Percentiles rank a stretch among this genome's conserved stretches.
Evolutionary conservation across 805 yeast species (phyloP).

Genomic region (Starmerella potacharoeniae): DNA sequence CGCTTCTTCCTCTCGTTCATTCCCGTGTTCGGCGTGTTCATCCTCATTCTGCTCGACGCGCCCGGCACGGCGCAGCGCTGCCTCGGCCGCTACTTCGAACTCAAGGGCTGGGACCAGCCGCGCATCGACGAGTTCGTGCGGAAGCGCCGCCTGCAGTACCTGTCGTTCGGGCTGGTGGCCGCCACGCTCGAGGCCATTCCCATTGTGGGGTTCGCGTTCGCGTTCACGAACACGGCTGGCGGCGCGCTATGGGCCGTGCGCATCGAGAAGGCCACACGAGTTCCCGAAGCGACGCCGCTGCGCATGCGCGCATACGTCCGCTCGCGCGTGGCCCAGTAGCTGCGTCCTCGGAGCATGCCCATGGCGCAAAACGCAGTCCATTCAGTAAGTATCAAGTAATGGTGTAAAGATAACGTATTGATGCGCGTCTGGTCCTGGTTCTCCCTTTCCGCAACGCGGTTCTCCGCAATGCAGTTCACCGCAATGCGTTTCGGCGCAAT

Average conservation of each 20-base stretch:
- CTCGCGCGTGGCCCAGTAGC: neutral
- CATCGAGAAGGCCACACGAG: conserved; percentile 19
- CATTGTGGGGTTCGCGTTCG: conserved; percentile 28
- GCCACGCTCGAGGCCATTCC: conserved; percentile 31
- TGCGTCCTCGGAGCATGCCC: too few species aligned
- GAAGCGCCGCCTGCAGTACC: conserved; percentile 26
- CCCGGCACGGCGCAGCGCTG: conserved; percentile 43
- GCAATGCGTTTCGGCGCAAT: too few species aligned
- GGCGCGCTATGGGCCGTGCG: conserved; percentile 32
- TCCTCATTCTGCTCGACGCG: conserved; percentile 41
- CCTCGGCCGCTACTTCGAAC: conserved; percentile 45
- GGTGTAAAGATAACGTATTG: too few species aligned
- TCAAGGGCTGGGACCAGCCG: conserved; percentile 39
- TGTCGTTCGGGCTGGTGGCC: conserved; percentile 30
- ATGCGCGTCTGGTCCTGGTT: too few species aligned
- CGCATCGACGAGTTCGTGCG: conserved; percentile 30
- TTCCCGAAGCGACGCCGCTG: neutral
- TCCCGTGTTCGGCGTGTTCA: conserved; percentile 50
- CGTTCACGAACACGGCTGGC: conserved; percentile 30
- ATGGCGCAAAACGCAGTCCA: too few species aligned
- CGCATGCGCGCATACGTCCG: neutral
- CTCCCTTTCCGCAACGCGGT: too few species aligned
- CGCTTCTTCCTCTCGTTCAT: conserved; percentile 36
- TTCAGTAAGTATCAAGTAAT: too few species aligned
- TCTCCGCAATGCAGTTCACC: too few species aligned